A percentile compares a stretch with the other conserved stretches of the same genome.
Evolutionary conservation across 2,329 filamentous ascomycete species (phyloP).

Genomic region (Sporothrix sp.): DNA sequence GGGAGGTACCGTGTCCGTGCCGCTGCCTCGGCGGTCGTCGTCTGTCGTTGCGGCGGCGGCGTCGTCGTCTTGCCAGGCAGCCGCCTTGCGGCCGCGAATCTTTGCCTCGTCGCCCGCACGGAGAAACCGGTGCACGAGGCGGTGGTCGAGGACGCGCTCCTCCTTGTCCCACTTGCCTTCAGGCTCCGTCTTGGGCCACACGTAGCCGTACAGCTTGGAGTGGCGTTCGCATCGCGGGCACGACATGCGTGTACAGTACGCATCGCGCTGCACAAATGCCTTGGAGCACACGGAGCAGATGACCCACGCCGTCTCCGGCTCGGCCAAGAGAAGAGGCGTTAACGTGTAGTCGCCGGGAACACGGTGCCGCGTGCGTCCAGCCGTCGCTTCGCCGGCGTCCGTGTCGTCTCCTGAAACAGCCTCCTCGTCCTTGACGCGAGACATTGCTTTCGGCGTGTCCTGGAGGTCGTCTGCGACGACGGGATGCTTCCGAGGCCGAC

Average conservation of each 20-base stretch:
- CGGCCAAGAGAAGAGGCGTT: constrained; percentile 63
- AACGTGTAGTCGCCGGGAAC: constrained; percentile 73
- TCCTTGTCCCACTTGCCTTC: constrained; percentile 65
- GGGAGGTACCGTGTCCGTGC: background rate
- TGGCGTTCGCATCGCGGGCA: constrained; percentile 93
- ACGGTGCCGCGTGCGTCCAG: constrained; percentile 27
- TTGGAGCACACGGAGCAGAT: constrained; percentile 75
- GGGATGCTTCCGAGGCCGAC: constrained; percentile 5
- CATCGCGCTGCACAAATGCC: constrained; percentile 80
- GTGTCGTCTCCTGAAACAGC: background rate
- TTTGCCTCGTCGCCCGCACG: constrained; percentile 56
- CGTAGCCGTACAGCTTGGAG: constrained; percentile 87
- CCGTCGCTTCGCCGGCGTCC: background rate
- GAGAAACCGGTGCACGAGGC: constrained; percentile 79
- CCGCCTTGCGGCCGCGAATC: constrained; percentile 33
- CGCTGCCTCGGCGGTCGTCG: background rate
- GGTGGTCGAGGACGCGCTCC: constrained; percentile 67
- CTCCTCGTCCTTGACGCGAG: background rate
- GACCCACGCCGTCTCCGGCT: constrained; percentile 73
- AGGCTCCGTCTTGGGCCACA: constrained; percentile 91
- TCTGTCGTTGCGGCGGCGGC: background rate
- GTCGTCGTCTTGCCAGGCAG: background rate
- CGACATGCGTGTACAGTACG: constrained; percentile 73
- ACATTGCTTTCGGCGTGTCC: background rate
- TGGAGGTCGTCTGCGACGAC: background rate